Conservation (phyloP, 148 eudicot genomes). For the Fagopyrum tataricum region DNA sequence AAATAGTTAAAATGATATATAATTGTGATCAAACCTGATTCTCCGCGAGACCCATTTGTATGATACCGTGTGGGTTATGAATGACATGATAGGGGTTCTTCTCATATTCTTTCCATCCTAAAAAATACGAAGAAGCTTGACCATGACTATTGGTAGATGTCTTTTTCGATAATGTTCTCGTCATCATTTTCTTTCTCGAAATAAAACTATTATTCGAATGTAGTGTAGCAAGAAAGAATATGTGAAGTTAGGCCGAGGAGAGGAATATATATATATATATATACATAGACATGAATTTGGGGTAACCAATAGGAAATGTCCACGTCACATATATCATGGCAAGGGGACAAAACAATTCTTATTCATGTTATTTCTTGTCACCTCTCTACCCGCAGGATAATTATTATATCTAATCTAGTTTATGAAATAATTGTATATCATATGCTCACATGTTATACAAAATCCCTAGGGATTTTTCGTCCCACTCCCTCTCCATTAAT, state of each 20-base stretch:
- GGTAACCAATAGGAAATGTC: background rate
- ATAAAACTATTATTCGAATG: background rate
- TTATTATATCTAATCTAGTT: background rate
- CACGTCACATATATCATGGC: background rate
- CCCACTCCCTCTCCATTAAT: background rate
- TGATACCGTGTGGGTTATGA: slow-evolving; percentile 50
- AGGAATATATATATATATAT: background rate
- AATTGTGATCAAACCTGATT: too few relatives aligned
- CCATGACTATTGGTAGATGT: slow-evolving; percentile 52
- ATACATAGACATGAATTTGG: background rate
- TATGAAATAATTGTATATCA: background rate
- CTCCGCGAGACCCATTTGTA: slow-evolving; percentile 83
- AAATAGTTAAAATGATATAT: too few relatives aligned
- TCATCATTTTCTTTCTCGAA: background rate
- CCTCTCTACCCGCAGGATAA: slow-evolving; percentile 4
- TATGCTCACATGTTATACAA: slow-evolving; percentile 11
- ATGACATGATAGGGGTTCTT: slow-evolving; percentile 47
- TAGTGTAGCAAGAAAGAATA: background rate
- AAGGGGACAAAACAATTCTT: background rate
- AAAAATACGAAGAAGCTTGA: slow-evolving; percentile 76
- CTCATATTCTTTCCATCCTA: slow-evolving; percentile 75
- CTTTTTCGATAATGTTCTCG: slow-evolving; percentile 43
- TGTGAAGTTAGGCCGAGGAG: background rate
- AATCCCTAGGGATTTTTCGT: slow-evolving; percentile 1
- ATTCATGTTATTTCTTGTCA: slow-evolving; percentile 11